A percentile compares a stretch with the other conserved stretches of the same genome.
Evolutionary conservation across 257 asterid species (phyloP).

Genomic region (Penstemon barbatus): DNA sequence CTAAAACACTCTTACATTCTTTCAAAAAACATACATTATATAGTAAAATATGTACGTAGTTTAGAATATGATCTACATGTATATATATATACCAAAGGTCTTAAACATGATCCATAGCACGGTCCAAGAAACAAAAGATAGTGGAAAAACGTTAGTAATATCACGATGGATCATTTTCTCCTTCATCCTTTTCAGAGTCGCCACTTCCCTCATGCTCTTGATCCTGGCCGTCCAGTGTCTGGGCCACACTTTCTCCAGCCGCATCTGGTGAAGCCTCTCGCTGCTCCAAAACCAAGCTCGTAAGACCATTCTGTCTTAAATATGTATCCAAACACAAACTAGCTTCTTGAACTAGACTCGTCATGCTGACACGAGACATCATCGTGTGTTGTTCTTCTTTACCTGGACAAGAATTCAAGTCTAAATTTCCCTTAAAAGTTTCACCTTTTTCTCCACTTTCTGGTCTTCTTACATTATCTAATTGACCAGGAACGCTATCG

Average conservation of each 20-base stretch:
- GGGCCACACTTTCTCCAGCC: constrained; percentile 37
- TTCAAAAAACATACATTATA: constrained; percentile 11
- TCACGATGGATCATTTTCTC: constrained; percentile 36
- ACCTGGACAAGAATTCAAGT: constrained; percentile 68
- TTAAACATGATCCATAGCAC: neutral
- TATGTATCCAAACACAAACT: constrained; percentile 75
- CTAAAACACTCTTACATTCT: neutral
- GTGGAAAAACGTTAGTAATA: neutral
- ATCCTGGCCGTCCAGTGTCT: constrained; percentile 37
- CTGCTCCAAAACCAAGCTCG: constrained; percentile 67
- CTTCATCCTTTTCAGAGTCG: constrained; percentile 38
- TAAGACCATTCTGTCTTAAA: constrained; percentile 79
- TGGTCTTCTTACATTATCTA: constrained; percentile 36
- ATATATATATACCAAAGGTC: neutral
- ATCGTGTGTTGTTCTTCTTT: constrained; percentile 37
- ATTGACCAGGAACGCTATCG: constrained; percentile 43
- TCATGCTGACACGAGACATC: constrained; percentile 64
- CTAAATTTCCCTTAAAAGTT: constrained; percentile 47
- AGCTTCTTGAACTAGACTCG: constrained; percentile 84
- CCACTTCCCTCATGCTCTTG: constrained; percentile 49
- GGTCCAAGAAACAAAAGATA: constrained; percentile 1
- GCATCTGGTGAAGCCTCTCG: constrained; percentile 42
- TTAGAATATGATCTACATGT: constrained; percentile 19
- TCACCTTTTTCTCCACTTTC: constrained; percentile 55
- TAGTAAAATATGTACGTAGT: neutral